Conservation (phyloP, 2,329 filamentous ascomycete genomes). For the Lachnellula suecica region DNA sequence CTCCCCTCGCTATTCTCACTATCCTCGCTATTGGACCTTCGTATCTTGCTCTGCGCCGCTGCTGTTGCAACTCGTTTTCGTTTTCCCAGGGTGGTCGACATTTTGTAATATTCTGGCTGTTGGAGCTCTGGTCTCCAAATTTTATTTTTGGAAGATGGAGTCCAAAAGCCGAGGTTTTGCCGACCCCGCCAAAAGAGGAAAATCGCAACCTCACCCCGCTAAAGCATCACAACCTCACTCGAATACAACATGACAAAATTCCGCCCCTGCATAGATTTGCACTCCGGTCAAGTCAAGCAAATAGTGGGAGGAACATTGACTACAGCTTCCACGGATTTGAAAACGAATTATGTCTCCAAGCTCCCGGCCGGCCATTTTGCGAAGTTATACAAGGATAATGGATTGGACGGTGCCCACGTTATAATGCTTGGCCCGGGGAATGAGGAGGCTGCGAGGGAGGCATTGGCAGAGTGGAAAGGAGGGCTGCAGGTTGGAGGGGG, state of each 20-base stretch:
- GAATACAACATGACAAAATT: constrained; percentile 77
- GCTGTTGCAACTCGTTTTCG: constrained; percentile 43
- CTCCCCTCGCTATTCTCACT: too few relatives aligned
- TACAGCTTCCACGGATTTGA: constrained; percentile 62
- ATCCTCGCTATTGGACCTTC: constrained; percentile 18
- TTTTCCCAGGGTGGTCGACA: constrained; percentile 42
- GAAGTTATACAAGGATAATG: constrained; percentile 73
- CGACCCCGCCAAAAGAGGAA: neutral
- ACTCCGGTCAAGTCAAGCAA: constrained; percentile 97
- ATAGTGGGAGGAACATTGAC: constrained; percentile 94
- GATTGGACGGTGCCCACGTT: constrained; percentile 79
- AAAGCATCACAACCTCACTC: constrained; percentile 2
- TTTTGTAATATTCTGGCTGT: constrained; percentile 8
- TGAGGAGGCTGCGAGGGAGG: constrained; percentile 73
- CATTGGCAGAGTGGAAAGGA: constrained; percentile 74
- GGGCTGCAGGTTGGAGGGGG: constrained; percentile 92
- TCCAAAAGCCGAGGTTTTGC: constrained; percentile 10
- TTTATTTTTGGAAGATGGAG: constrained; percentile 3
- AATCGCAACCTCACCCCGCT: constrained; percentile 1
- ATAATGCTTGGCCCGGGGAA: constrained; percentile 96
- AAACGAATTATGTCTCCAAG: constrained; percentile 90
- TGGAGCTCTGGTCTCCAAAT: constrained; percentile 4
- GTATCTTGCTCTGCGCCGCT: constrained; percentile 26
- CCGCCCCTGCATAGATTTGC: constrained; percentile 93
- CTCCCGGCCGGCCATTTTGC: constrained; percentile 82